Percentiles rank a stretch among this genome's conserved stretches.
phyloP scores from a whole-genome alignment of 2,329 filamentous ascomycete species.

The Chrysoporthe cubensis region DNA sequence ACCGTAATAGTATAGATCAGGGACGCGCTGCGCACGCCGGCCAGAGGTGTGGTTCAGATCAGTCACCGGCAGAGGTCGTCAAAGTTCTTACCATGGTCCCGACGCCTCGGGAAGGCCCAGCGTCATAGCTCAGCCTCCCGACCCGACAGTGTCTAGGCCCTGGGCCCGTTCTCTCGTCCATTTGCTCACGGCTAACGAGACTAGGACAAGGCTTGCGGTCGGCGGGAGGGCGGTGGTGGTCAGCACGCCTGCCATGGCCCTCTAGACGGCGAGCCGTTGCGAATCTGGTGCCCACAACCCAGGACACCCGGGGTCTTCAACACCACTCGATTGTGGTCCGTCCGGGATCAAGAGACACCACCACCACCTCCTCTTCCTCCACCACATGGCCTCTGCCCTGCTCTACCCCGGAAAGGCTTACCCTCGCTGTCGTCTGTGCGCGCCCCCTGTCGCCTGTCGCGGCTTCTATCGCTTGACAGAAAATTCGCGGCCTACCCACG shows the following conservation, averaged over 20 bases:
- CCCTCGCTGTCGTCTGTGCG: background rate
- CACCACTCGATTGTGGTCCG: constrained; percentile 17
- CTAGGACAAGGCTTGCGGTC: constrained; percentile 29
- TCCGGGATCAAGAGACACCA: constrained; percentile 14
- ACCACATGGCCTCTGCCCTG: constrained; percentile 1
- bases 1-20: background rate
- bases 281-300: background rate
- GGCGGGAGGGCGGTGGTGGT: constrained; percentile 20
- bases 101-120: background rate
- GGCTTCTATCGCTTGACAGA: constrained; percentile 13
- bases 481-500: background rate
- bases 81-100: constrained; percentile 7
- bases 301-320: background rate
- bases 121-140: background rate
- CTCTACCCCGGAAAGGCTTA: background rate
- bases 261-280: constrained; percentile 17
- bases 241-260: constrained; percentile 18
- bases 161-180: background rate
- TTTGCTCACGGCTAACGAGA: constrained; percentile 12
- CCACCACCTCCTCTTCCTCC: background rate
- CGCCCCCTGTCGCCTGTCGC: constrained; percentile 15
- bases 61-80: background rate
- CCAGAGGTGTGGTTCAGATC: background rate
- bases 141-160: background rate
- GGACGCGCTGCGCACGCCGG: background rate